These are phyloP conservation scores for Oryza longistaminata DNA, from an alignment of 176 grass and related monocot genomes.

Conservation along the genomic window DNA sequence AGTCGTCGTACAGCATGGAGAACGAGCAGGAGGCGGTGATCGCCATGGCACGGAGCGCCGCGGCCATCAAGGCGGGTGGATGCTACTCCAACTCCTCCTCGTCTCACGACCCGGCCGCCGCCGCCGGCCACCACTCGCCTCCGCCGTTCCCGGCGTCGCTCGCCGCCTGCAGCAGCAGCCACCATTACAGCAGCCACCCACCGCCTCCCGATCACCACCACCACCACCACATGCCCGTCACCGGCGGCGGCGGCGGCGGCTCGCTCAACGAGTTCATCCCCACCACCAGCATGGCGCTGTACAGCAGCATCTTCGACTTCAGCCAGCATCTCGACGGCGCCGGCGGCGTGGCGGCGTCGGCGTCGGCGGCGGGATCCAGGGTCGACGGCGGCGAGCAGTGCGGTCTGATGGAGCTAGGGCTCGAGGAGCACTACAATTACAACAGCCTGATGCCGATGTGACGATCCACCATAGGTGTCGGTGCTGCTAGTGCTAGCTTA, in stretches of 20 bases:
- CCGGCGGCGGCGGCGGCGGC: neutral
- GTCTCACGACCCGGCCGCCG: constrained; percentile 8
- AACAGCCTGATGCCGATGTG: constrained; percentile 49
- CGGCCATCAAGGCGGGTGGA: neutral
- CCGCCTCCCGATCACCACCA: constrained; percentile 6
- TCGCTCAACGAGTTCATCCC: constrained; percentile 19
- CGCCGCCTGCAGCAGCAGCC: neutral
- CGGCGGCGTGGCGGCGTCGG: neutral
- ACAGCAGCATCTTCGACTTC: constrained; percentile 35
- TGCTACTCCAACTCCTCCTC: constrained; percentile 7
- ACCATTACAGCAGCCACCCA: constrained; percentile 21
- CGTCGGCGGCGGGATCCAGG: neutral
- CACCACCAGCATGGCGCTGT: constrained; percentile 22
- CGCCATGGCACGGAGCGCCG: neutral
- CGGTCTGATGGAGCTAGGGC: constrained; percentile 47
- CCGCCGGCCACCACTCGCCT: constrained; percentile 33
- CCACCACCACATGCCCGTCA: neutral
- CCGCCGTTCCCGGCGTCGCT: constrained; percentile 24
- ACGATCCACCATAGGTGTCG: neutral
- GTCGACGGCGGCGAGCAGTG: constrained; percentile 31
- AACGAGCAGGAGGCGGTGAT: constrained; percentile 9
- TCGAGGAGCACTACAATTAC: constrained; percentile 55
- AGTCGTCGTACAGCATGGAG: constrained; percentile 34
- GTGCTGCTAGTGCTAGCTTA: neutral
- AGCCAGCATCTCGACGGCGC: constrained; percentile 33